phyloP scores from a whole-genome alignment of 208 protist species.

The Acanthamoeba healyi region DNA sequence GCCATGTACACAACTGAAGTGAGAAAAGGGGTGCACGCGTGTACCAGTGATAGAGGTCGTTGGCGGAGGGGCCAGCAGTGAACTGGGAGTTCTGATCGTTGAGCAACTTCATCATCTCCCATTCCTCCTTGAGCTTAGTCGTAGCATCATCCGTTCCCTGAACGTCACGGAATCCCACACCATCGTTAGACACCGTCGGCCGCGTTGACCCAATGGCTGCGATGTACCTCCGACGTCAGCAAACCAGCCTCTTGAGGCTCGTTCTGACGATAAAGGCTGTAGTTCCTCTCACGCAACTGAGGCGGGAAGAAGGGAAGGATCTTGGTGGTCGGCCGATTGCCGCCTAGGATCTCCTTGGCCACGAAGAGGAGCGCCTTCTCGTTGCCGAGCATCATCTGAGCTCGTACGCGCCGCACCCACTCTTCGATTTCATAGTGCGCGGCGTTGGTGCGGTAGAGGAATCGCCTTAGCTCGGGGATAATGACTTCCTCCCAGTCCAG shows the following conservation, averaged over 20 bases:
- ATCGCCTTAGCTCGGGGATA: conserved; percentile 53
- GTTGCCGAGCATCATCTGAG: conserved; percentile 34
- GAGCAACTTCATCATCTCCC: conserved; percentile 55
- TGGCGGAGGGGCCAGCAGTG: conserved; percentile 28
- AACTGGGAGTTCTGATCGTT: conserved; percentile 18
- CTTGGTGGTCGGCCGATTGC: not conserved
- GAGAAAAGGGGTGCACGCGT: not conserved
- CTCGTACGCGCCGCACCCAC: conserved; percentile 59
- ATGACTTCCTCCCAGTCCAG: conserved; percentile 71
- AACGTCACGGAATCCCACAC: not conserved
- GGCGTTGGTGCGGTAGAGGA: conserved; percentile 16
- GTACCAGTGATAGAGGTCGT: conserved; percentile 74
- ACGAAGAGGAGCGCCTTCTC: conserved; percentile 53
- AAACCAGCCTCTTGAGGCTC: conserved; percentile 22
- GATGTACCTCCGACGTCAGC: conserved; percentile 26
- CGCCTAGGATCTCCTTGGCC: conserved; percentile 29
- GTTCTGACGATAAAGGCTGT: not conserved
- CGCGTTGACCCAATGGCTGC: not conserved
- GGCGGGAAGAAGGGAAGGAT: conserved; percentile 48
- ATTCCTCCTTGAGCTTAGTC: conserved; percentile 2
- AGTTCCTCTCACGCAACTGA: conserved; percentile 13
- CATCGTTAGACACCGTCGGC: not conserved
- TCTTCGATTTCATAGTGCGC: conserved; percentile 68
- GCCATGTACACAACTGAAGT: not conserved
- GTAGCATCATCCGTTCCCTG: conserved; percentile 53